These are phyloP conservation scores for Rhodotorula mucilaginosa DNA, from an alignment of 1,284 basidiomycete species.

Conservation along the genomic window DNA sequence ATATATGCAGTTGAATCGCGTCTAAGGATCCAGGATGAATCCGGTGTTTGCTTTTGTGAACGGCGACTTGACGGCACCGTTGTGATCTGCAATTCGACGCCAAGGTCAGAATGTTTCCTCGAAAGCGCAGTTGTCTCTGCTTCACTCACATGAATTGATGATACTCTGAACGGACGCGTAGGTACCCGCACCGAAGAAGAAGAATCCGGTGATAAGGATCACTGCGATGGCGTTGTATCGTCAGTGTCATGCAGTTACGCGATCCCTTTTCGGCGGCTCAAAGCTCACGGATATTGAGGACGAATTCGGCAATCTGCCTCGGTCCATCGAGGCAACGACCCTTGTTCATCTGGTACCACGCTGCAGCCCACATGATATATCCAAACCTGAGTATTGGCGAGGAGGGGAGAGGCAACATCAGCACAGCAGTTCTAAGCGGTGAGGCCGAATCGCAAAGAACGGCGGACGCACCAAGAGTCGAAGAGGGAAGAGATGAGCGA, in stretches of 20 bases:
- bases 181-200: constrained; percentile 54
- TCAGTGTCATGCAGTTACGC: not conserved
- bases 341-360: constrained; percentile 49
- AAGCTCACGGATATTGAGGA: constrained; percentile 6
- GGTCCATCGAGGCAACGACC: constrained; percentile 46
- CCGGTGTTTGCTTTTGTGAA: constrained; percentile 32
- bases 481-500: constrained; percentile 50
- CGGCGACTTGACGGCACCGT: constrained; percentile 30
- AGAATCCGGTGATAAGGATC: constrained; percentile 25
- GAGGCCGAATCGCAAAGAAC: not conserved
- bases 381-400: constrained; percentile 43
- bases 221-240: not conserved
- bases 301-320: constrained; percentile 41
- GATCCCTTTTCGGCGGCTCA: no score
- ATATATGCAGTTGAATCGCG: not conserved
- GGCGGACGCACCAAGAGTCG: constrained; percentile 40
- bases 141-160: constrained; percentile 48
- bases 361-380: constrained; percentile 53
- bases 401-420: constrained; percentile 7
- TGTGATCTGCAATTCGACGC: constrained; percentile 1
- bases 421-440: not conserved
- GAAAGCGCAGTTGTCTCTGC: no score
- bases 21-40: constrained; percentile 16
- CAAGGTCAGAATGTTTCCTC: no score
- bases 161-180: constrained; percentile 55